Evolutionary conservation across 306 rosid genomes (phyloP).

Genomic region (Trifolium fragiferum): DNA sequence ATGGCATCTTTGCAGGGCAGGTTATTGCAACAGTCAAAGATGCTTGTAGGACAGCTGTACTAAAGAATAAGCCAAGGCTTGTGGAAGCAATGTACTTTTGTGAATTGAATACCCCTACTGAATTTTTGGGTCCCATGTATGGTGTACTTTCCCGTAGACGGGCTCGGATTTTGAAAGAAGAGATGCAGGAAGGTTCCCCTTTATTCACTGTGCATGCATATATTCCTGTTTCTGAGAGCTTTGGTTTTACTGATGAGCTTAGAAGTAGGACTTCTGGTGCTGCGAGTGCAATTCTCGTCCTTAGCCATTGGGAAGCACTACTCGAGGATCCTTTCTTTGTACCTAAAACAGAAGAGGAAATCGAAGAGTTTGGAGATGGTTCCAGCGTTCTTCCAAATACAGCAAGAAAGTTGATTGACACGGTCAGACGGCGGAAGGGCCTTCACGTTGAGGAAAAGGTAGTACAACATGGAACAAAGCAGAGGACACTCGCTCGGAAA

Average conservation of each 20-base stretch:
- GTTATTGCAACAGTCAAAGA: constrained; percentile 84
- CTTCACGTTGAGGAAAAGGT: constrained; percentile 92
- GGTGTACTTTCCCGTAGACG: constrained; percentile 89
- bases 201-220: constrained; percentile 91
- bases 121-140: constrained; percentile 83
- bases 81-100: constrained; percentile 97
- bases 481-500: constrained; percentile 90
- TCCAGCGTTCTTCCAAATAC: constrained; percentile 89
- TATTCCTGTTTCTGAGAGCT: constrained; percentile 87
- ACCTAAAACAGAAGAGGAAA: constrained; percentile 89
- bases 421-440: constrained; percentile 83
- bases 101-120: constrained; percentile 76
- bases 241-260: constrained; percentile 91
- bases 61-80: constrained; percentile 80
- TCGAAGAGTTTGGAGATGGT: constrained; percentile 95
- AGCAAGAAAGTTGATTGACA: constrained; percentile 82
- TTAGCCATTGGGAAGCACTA: constrained; percentile 94
- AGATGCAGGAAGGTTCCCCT: constrained; percentile 97
- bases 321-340: constrained; percentile 90
- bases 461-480: constrained; percentile 91
- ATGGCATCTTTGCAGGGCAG: constrained; percentile 78
- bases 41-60: constrained; percentile 84
- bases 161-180: constrained; percentile 80
- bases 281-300: constrained; percentile 86
- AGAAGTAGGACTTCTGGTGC: constrained; percentile 88